Base-by-base conservation (phyloP, 2,329 filamentous ascomycete species). In the Fusarium metavorans region DNA sequence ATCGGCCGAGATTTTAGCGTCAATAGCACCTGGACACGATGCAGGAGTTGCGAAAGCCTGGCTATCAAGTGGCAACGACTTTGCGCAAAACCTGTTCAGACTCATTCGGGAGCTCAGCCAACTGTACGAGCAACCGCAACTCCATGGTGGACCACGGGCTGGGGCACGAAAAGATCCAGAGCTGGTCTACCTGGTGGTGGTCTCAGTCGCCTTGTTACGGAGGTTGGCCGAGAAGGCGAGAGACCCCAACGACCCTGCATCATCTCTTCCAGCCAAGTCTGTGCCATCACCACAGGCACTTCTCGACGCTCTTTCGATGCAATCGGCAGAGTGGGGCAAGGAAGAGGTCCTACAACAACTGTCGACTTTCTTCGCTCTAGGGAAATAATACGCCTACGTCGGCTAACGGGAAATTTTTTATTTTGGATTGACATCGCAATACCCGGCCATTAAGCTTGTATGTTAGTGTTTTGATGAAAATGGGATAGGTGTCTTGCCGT, bases 1-100 rank as follows among this genome's bases (percentile, higher is more conserved):
- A 7, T 94, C 95, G 1, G 95, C 95, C 0, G 95, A 98, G 76
- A 97, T 98, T 61, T 85, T 98, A 4, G 91, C 95, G 0, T 92
- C 92, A 11, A 87, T 98, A 14, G 90, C 91, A 4, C 92, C 92
- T 3, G 89, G 89, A 6, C 88, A 90, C n/a, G 95, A 97, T 74
- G 89, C 88, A 18, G 89, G 90, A 5, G 84, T 98, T 9, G 93
- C 95, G 5, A 90, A 91, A 66, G 87, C 90, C 0, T 98, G 97
- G 95, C 88, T 98, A 9, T 91, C 92, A 43, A 95, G 94, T 5
- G 91, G 93, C 48, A 95, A 97, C 77, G 94, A 94, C 0, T 97
- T 98, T 82, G 93, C 94, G 1, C 90, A 93, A 67, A 95, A 92
- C 76, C 87, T 98, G 9, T 90, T 96, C 66, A 89, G 92, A 25